These are phyloP conservation scores for Diaporthe australafricana DNA, from an alignment of 2,329 filamentous ascomycete species.

Conservation along the genomic window DNA sequence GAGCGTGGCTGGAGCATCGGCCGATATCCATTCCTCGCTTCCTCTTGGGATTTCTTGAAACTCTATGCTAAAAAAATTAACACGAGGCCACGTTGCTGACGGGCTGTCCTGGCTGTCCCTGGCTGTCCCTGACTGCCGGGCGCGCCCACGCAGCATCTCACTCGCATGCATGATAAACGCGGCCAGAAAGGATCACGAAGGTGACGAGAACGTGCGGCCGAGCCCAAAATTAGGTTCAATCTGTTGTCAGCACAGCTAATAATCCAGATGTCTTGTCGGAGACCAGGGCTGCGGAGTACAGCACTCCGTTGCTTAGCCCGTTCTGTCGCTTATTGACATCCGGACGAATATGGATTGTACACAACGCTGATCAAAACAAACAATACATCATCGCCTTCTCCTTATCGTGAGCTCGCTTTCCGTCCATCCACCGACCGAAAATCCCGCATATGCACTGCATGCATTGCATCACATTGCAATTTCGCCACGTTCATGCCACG, in stretches of 20 bases:
- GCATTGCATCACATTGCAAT: conserved; percentile 20
- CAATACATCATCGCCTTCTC: conserved; percentile 14
- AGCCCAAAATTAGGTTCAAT: conserved; percentile 16
- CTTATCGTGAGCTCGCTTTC: background rate
- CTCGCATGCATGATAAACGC: conserved; percentile 4
- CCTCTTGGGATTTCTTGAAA: background rate
- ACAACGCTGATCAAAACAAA: conserved; percentile 35
- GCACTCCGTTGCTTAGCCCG: background rate
- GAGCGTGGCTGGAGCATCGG: background rate
- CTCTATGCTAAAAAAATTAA: background rate
- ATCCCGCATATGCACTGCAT: background rate
- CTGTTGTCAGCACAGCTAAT: conserved; percentile 13
- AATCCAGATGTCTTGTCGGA: background rate
- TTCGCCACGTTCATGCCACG: conserved; percentile 21
- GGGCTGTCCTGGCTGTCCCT: conserved; percentile 16
- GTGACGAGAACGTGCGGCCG: background rate
- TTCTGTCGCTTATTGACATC: conserved; percentile 1
- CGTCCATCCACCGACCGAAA: background rate
- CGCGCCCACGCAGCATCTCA: background rate
- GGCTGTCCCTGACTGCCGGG: conserved; percentile 16
- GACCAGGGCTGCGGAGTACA: background rate
- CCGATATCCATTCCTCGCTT: background rate
- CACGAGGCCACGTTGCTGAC: conserved; percentile 23
- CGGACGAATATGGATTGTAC: conserved; percentile 8
- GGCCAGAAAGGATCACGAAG: background rate